Base-by-base conservation (phyloP, 169 alveolate genomes). In the Cryptosporidium meleagridis region DNA sequence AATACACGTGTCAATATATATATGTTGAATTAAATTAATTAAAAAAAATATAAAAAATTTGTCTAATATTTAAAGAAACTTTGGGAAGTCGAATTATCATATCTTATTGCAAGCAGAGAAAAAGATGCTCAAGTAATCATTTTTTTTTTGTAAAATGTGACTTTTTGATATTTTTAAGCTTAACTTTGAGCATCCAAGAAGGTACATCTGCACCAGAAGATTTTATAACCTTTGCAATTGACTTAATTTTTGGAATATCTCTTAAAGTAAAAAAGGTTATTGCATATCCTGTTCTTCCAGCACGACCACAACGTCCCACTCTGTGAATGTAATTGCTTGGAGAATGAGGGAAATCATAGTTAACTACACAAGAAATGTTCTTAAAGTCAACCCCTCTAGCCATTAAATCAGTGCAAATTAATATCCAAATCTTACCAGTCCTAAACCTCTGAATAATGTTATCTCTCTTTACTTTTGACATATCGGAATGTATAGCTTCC, bases 291-390 rank as follows among this genome's bases (percentile, higher is more conserved):
- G 86, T 84, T 91, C 94, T 93, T 14, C 98, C 98, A 0, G 99
- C 99, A 70, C 99, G 94, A 21, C 99, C 99, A n/a, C 99, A 96
- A 85, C 99, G 95, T 12, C 99, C 99, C 31, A 98, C 96, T 87
- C 99, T 96, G 93, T 98, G 99, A 52, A 98, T 96, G 92, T 98
- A 98, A 73, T 95, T 95, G 51, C 96, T 95, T 26, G 96, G 93
- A 23, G 96, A 94, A 87, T 94, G 95, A n/a, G 99, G 99, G 75
- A 98, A 95, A 91, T 97, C 99, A 89, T 94, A 98, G 92, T 98
- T 98, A 65, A 98, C 95, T 69, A 98, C 99, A 39, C 96, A 93
- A 51, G 96, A 96, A 23, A 98, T 99, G 55, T 95, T 97, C 69
- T 95, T 93, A 93, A 98, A 97, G 92, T 98, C 99, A 39, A 98